These are phyloP conservation scores for Fraxinus latifolia DNA, from an alignment of 305 asterid species.

Conservation along the genomic window DNA sequence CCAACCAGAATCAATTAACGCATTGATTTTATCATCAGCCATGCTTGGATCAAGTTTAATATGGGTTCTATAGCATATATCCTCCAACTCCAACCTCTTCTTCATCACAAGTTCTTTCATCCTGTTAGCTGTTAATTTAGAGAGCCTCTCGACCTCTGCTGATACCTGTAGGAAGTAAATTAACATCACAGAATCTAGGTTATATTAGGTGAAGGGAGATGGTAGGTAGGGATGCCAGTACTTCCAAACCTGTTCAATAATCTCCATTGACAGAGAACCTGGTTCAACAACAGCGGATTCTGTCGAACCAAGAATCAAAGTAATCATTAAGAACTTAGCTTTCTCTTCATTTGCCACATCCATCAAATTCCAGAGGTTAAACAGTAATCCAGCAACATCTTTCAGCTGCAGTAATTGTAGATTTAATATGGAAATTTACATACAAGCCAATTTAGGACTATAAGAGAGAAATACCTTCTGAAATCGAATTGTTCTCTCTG, in stretches of 20 bases:
- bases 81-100: slow-evolving; percentile 79
- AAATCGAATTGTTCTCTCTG: slow-evolving; percentile 66
- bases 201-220: not conserved
- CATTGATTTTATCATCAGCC: slow-evolving; percentile 77
- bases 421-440: slow-evolving; percentile 20
- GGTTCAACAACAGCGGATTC: slow-evolving; percentile 67
- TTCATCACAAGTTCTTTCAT: slow-evolving; percentile 86
- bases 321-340: slow-evolving; percentile 46
- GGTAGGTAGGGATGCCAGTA: not conserved
- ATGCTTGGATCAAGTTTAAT: slow-evolving; percentile 83
- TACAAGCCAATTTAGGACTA: slow-evolving; percentile 10
- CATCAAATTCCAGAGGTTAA: slow-evolving; percentile 86
- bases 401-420: slow-evolving; percentile 57
- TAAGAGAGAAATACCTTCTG: slow-evolving; percentile 57
- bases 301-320: slow-evolving; percentile 46
- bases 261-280: slow-evolving; percentile 65
- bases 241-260: slow-evolving; percentile 61
- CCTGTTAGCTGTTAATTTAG: slow-evolving; percentile 77
- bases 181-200: slow-evolving; percentile 10
- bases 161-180: slow-evolving; percentile 43
- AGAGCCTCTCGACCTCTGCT: slow-evolving; percentile 81
- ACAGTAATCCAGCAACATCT: slow-evolving; percentile 62
- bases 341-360: slow-evolving; percentile 65
- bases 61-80: slow-evolving; percentile 64
- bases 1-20: slow-evolving; percentile 89